A percentile compares a stretch with the other conserved stretches of the same genome.
Evolutionary conservation across 2,329 filamentous ascomycete genomes (phyloP).

Genomic region (Botrytis porri): DNA sequence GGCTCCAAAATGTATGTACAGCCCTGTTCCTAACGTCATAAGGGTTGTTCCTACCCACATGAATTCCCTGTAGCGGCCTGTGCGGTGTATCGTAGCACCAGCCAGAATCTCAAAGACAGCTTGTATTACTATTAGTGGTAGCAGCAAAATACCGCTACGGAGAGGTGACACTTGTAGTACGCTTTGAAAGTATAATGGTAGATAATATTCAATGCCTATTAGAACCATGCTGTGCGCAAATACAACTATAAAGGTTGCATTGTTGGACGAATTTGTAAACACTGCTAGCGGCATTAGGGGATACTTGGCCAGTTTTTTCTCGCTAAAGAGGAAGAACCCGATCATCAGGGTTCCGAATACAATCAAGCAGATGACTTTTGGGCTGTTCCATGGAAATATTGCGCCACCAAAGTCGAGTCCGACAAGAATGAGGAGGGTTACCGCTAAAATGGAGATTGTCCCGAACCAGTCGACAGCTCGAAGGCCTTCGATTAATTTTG

Average conservation of each 20-base stretch:
- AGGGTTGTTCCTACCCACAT: conserved; percentile 45
- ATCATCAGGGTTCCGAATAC: conserved; percentile 62
- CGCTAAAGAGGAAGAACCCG: conserved; percentile 60
- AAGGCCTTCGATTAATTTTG: conserved; percentile 54
- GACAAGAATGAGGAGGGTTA: conserved; percentile 78
- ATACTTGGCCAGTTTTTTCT: conserved; percentile 68
- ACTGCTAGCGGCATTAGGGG: conserved; percentile 74
- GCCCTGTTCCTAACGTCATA: conserved; percentile 45
- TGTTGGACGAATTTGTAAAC: conserved; percentile 64
- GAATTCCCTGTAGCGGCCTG: conserved; percentile 47
- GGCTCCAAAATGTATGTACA: conserved; percentile 43
- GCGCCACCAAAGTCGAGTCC: conserved; percentile 81
- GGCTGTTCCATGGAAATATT: conserved; percentile 65
- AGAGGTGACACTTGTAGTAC: conserved; percentile 67
- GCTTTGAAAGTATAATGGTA: conserved; percentile 72
- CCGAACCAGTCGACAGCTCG: conserved; percentile 60
- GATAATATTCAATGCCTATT: conserved; percentile 48
- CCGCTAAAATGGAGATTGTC: conserved; percentile 62
- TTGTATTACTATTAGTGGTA: conserved; percentile 64
- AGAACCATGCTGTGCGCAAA: conserved; percentile 49
- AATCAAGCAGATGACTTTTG: conserved; percentile 73
- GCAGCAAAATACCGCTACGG: conserved; percentile 69
- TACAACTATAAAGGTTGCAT: conserved; percentile 1
- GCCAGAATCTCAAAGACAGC: conserved; percentile 57
- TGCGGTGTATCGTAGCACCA: conserved; percentile 65